phyloP scores from a whole-genome alignment of 2,329 filamentous ascomycete species.

The Biscogniauxia mediterranea region DNA sequence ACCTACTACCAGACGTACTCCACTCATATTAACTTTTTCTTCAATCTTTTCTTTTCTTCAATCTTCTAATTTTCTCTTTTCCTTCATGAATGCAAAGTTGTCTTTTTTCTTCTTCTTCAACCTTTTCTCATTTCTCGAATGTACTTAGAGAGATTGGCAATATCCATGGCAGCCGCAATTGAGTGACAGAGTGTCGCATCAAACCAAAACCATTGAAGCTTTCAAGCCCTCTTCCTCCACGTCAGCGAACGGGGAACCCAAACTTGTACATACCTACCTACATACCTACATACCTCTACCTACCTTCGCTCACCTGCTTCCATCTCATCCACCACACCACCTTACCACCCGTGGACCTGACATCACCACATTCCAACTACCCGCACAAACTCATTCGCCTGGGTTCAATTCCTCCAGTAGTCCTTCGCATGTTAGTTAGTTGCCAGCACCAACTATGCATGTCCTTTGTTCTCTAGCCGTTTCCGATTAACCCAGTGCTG shows the following conservation, averaged over 20 bases:
- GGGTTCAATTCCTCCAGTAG: background rate
- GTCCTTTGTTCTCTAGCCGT: slow-evolving; percentile 23
- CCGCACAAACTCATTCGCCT: background rate
- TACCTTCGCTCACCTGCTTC: background rate
- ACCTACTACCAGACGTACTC: background rate
- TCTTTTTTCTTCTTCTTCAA: background rate
- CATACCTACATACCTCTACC: too few relatives aligned
- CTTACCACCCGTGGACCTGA: background rate
- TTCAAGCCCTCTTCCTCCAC: background rate
- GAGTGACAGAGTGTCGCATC: background rate
- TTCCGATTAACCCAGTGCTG: slow-evolving; percentile 22
- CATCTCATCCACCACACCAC: background rate
- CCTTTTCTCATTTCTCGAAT: background rate
- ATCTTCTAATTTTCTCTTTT: background rate
- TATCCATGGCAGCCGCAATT: background rate
- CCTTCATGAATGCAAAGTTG: background rate
- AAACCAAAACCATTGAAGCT: background rate
- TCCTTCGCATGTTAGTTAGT: slow-evolving; percentile 10
- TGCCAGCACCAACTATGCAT: slow-evolving; percentile 17
- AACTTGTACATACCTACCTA: background rate
- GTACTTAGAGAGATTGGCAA: background rate
- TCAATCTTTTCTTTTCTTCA: background rate
- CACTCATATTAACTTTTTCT: background rate
- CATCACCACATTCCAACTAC: background rate
- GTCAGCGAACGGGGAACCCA: background rate